These are phyloP conservation scores for Polysphondylium violaceum DNA, from an alignment of 78 protist species.

Conservation along the genomic window DNA sequence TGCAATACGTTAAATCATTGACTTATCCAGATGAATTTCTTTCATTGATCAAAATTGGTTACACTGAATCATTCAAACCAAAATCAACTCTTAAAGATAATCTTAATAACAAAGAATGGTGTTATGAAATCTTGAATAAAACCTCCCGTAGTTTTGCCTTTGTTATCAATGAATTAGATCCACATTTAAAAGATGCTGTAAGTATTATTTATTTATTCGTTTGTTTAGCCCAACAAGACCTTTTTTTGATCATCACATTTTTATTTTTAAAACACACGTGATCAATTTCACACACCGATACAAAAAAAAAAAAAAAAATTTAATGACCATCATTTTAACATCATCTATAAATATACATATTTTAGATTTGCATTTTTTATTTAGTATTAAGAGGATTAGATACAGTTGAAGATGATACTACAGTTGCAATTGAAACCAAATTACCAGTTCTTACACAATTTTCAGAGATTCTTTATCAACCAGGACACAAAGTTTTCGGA, in stretches of 20 bases:
- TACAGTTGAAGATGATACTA: conserved; percentile 96
- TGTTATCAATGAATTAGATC: conserved; percentile 88
- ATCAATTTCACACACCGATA: too few species aligned
- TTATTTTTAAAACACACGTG: too few species aligned
- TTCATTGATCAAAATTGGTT: conserved; percentile 72
- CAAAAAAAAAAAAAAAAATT: too few species aligned
- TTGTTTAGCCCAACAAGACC: not conserved
- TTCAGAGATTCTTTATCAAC: conserved; percentile 54
- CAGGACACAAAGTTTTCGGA: conserved; percentile 71
- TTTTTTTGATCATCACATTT: too few species aligned
- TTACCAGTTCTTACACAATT: conserved; percentile 53
- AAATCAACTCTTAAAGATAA: conserved; percentile 23
- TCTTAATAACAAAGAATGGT: conserved; percentile 56
- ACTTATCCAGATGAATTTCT: conserved; percentile 57
- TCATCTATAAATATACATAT: too few species aligned
- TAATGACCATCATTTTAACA: too few species aligned
- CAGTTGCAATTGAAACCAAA: conserved; percentile 62
- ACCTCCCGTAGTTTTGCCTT: conserved; percentile 88
- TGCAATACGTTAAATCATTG: conserved; percentile 61
- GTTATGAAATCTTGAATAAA: conserved; percentile 71
- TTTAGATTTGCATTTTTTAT: conserved; percentile 94
- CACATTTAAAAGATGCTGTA: conserved; percentile 83
- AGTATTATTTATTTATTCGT: too few species aligned
- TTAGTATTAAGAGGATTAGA: conserved; percentile 97
- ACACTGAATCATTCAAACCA: conserved; percentile 68